Evolutionary conservation across 2,329 filamentous ascomycete genomes (phyloP).

Genomic region (Cryphonectria nitschkei): DNA sequence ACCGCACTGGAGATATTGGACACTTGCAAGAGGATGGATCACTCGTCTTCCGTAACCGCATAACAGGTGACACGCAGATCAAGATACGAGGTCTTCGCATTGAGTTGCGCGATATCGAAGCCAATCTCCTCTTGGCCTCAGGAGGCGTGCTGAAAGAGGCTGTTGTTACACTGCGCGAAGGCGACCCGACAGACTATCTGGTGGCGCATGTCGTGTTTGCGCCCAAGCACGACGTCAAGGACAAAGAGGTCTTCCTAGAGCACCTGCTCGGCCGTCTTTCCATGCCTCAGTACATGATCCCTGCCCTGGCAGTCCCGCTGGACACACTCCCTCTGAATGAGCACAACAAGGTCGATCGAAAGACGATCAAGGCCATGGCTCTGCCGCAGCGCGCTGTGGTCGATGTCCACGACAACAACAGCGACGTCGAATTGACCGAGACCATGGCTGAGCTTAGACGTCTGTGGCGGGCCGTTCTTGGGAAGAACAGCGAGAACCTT

Average conservation of each 20-base stretch:
- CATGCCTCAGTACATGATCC: constrained; percentile 43
- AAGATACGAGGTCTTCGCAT: constrained; percentile 42
- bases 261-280: constrained; percentile 30
- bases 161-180: constrained; percentile 15
- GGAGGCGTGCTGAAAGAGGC: constrained; percentile 1
- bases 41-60: constrained; percentile 42
- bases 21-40: constrained; percentile 39
- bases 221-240: not conserved
- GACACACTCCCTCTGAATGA: constrained; percentile 37
- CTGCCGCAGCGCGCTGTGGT: constrained; percentile 31
- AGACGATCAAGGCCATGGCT: constrained; percentile 33
- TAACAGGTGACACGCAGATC: constrained; percentile 47
- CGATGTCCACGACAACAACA: constrained; percentile 17
- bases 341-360: constrained; percentile 40
- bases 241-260: constrained; percentile 20
- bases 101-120: constrained; percentile 42
- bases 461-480: not conserved
- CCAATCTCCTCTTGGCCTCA: constrained; percentile 6
- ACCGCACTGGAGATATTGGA: constrained; percentile 47
- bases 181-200: not conserved
- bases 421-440: not conserved
- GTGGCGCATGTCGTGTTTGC: constrained; percentile 18
- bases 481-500: not conserved
- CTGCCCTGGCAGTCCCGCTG: constrained; percentile 35
- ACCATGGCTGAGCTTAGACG: not conserved